Evolutionary conservation across 805 yeast species (phyloP).

Genomic region (Zygosaccharomyces rouxii): DNA sequence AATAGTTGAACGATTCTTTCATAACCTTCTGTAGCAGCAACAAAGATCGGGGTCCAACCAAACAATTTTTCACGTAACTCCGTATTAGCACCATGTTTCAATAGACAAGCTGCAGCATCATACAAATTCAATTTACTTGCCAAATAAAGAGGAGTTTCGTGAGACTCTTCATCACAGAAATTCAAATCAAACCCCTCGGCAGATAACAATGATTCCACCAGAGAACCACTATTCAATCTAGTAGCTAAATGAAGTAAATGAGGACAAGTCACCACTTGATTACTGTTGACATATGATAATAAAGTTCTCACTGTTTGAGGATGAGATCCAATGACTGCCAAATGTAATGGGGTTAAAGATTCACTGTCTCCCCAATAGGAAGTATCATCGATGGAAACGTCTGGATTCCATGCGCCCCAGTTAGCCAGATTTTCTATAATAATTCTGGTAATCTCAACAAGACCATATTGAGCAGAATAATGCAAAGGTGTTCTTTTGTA

Average conservation of each 20-base stretch:
- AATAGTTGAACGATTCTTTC: slow-evolving; percentile 52
- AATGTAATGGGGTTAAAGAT: slow-evolving; percentile 71
- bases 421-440: slow-evolving; percentile 51
- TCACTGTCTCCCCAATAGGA: slow-evolving; percentile 68
- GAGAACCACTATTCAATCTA: slow-evolving; percentile 54
- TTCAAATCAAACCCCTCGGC: slow-evolving; percentile 61
- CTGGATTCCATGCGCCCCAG: slow-evolving; percentile 55
- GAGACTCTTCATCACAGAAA: slow-evolving; percentile 52
- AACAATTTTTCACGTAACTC: slow-evolving; percentile 73
- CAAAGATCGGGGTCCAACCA: slow-evolving; percentile 93
- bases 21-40: slow-evolving; percentile 84
- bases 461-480: slow-evolving; percentile 83
- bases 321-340: slow-evolving; percentile 79
- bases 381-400: slow-evolving; percentile 52
- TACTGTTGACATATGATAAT: slow-evolving; percentile 41
- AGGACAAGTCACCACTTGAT: slow-evolving; percentile 45
- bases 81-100: slow-evolving; percentile 60
- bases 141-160: slow-evolving; percentile 79
- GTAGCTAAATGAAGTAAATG: slow-evolving; percentile 55
- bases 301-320: slow-evolving; percentile 67
- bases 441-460: slow-evolving; percentile 55
- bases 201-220: slow-evolving; percentile 49
- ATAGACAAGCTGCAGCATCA: slow-evolving; percentile 50
- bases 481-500: slow-evolving; percentile 83
- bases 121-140: slow-evolving; percentile 62